Base-by-base conservation (phyloP, 2,329 filamentous ascomycete species). In the Diplodia seriata region DNA sequence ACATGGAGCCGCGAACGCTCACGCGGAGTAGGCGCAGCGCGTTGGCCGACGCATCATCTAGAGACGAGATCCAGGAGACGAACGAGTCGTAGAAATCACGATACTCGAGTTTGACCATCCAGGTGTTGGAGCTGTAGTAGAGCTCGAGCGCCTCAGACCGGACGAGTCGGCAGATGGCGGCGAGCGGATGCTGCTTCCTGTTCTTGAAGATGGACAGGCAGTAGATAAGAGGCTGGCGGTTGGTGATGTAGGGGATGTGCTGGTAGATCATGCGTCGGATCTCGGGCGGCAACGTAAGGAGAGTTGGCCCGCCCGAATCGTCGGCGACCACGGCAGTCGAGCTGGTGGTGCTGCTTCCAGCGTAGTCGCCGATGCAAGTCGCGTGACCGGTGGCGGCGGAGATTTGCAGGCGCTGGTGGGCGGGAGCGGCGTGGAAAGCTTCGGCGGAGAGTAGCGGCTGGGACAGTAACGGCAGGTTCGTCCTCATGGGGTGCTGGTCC, bases 31-130 rank as follows among this genome's bases (percentile, higher is more conserved):
- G 70, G 2, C 78, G 74, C 2, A 79, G 71, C 9, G 69, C 66
- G 2, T 72, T 70, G 2, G 76, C 77, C 33, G 74, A 74, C 20
- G 55, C 23, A 43, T 76, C 72, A 54, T 76, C 76, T 0, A 79
- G 72, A 9, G 74, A 71, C 56, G 75, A 75, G 70, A 79, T 79
- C 78, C 78, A 79, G 69, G 76, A 73, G 61, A 73, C 76, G 70
- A 79, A 79, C 49, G 74, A 75, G 69, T 79, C 77, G 71, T 79
- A 79, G 74, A 79, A 79, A 72, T 78, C 76, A 11, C 73, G 72
- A 70, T 77, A 78, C 68, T 79, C 78, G 18, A 78, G 75, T 68
- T 79, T 79, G 72, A 79, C 76, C 67, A 76, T 72, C 78, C 78
- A 79, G 2, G 73, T 76, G 66, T 79, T 79, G 70, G 79, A 77